Conservation (phyloP, 441 rosid genomes). For the Croton setiger region DNA sequence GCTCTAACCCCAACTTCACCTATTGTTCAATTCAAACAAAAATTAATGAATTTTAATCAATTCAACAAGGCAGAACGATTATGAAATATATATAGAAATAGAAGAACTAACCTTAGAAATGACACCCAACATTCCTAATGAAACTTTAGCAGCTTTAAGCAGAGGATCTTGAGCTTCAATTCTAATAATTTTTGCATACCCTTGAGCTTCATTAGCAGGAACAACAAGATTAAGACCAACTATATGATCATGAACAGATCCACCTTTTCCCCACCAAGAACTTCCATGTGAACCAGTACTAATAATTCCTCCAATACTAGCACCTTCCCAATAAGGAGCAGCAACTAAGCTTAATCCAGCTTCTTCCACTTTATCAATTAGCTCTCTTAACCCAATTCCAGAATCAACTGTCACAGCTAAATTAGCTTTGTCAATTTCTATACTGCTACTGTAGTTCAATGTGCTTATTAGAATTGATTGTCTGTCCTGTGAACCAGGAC, state of each 20-base stretch:
- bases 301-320: slow-evolving; percentile 71
- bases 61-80: too few species aligned
- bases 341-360: slow-evolving; percentile 62
- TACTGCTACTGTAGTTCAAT: slow-evolving; percentile 34
- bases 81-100: too few species aligned
- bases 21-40: slow-evolving; percentile 10
- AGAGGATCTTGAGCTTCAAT: slow-evolving; percentile 49
- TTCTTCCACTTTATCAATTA: slow-evolving; percentile 63
- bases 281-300: slow-evolving; percentile 90
- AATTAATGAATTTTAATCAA: too few species aligned
- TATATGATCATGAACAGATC: slow-evolving; percentile 84
- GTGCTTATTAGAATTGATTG: slow-evolving; percentile 65
- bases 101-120: slow-evolving; percentile 66
- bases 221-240: slow-evolving; percentile 59
- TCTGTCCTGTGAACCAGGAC: slow-evolving; percentile 38
- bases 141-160: slow-evolving; percentile 66
- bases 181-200: slow-evolving; percentile 54
- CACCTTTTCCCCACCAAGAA: slow-evolving; percentile 89
- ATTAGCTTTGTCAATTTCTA: slow-evolving; percentile 42
- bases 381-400: slow-evolving; percentile 52
- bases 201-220: slow-evolving; percentile 50
- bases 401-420: slow-evolving; percentile 61
- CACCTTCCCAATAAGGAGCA: slow-evolving; percentile 92
- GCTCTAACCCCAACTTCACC: slow-evolving; percentile 63
- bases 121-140: slow-evolving; percentile 69